Percentiles rank a stretch among this genome's conserved stretches.
These are phyloP conservation scores for Trichosporon sp. DNA, from an alignment of 1,284 basidiomycete genomes.

Conservation along the genomic window DNA sequence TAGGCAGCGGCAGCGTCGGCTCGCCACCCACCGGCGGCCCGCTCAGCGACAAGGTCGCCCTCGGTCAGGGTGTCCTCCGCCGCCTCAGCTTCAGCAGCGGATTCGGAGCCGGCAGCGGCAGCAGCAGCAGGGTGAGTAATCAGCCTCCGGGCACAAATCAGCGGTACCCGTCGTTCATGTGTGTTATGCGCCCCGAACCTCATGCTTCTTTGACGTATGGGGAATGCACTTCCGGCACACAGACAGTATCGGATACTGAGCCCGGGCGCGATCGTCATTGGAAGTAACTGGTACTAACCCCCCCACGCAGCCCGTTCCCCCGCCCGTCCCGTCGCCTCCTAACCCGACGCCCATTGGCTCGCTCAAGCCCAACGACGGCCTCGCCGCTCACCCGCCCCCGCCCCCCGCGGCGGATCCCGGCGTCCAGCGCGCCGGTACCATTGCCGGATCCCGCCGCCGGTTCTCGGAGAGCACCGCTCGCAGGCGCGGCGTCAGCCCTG, in stretches of 20 bases:
- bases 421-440: neutral
- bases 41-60: constrained; percentile 38
- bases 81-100: constrained; percentile 34
- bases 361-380: constrained; percentile 6
- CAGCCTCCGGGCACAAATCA: neutral
- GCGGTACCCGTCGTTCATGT: neutral
- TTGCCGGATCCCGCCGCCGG: constrained; percentile 9
- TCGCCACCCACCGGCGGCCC: constrained; percentile 18
- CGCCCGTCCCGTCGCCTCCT: constrained; percentile 18
- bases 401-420: neutral
- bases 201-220: neutral
- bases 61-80: constrained; percentile 39
- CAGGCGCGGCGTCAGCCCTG: constrained; percentile 43
- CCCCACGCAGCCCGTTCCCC: neutral
- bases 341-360: constrained; percentile 18
- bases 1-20: constrained; percentile 2
- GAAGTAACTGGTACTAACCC: neutral
- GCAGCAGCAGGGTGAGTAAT: constrained; percentile 26
- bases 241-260: neutral
- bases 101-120: constrained; percentile 14
- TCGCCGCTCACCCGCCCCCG: constrained; percentile 16
- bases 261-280: neutral
- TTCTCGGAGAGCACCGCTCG: constrained; percentile 35
- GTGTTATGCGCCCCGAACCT: neutral
- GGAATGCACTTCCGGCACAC: neutral